Base-by-base conservation (phyloP, 1,284 basidiomycete genomes). In the Trichosporon sp. region DNA sequence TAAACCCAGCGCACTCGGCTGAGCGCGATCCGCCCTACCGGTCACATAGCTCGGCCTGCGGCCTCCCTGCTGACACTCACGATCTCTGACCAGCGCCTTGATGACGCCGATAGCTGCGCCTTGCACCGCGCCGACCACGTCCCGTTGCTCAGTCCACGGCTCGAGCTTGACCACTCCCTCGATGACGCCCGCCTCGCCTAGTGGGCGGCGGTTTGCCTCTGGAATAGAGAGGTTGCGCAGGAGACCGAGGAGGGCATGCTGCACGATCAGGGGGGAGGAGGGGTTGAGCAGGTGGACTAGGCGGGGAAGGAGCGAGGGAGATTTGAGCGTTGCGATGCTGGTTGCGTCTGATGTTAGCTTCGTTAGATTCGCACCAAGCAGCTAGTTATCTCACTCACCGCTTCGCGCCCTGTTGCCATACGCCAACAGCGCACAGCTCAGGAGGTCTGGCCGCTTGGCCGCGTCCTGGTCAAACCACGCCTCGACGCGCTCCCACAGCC, bases 121-220 rank as follows among this genome's bases (percentile, higher is more conserved):
- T 79, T 98, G 95, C 0, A 98, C 87, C 11, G 90, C 85, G 62
- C 91, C 89, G 11, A 89, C 86, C 81, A 92, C 86, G 75, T 95
- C 91, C 7, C 85, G 81, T 65, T 85, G 84, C 59, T 87, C 84
- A 29, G 84, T 84, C 87, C 89, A 93, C 9, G 92, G 82, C 2
- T 87, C 86, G 65, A 89, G 88, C n/a, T 80, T 78, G 8, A 85
- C 81, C 21, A 94, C 83, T 21, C 82, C 80, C 56, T 85, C 83
- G 21, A 94, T 81, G 31, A 94, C 82, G 19, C 84, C 84, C 13
- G 86, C 86, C 37, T 86, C 80, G n/a, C 85, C 85, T 8, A 96
- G 81, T 4, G 84, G 76, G 3, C 79, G 78, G 56, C 88, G 86
- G 69, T 91, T 89, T 19, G 82, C 77, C 4, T 66, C 70, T 19